These are phyloP conservation scores for Suillus subalutaceus DNA, from an alignment of 768 basidiomycete species.

Conservation along the genomic window DNA sequence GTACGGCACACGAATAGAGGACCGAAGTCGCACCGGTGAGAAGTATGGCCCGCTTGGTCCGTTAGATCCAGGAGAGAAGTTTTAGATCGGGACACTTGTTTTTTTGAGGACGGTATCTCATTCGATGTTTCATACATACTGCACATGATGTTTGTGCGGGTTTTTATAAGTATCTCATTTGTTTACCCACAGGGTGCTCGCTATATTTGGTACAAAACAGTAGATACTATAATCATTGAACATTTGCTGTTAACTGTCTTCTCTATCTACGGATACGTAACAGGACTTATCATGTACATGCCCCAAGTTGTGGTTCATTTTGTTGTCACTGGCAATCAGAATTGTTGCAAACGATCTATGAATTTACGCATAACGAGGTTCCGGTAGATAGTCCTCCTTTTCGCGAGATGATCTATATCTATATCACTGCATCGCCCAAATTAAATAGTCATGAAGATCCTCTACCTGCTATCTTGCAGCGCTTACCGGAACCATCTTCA, in stretches of 20 bases:
- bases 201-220: background rate
- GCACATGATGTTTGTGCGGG: constrained; percentile 36
- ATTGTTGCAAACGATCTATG: no score
- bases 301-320: background rate
- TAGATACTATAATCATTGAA: constrained; percentile 8
- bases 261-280: background rate
- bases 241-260: background rate
- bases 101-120: constrained; percentile 23
- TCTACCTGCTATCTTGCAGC: no score
- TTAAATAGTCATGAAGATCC: no score
- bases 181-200: constrained; percentile 2
- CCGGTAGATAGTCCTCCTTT: no score
- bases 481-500: no score
- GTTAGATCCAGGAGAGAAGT: constrained; percentile 59
- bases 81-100: constrained; percentile 34
- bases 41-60: constrained; percentile 59
- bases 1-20: constrained; percentile 39
- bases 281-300: background rate
- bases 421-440: no score
- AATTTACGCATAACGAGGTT: no score
- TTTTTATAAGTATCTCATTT: constrained; percentile 18
- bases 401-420: no score
- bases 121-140: constrained; percentile 23
- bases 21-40: constrained; percentile 39
- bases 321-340: background rate